Percentiles rank a stretch among this genome's conserved stretches.
Conservation (phyloP, 1,139 yeast species). For the Blastobotrys persicus region DNA sequence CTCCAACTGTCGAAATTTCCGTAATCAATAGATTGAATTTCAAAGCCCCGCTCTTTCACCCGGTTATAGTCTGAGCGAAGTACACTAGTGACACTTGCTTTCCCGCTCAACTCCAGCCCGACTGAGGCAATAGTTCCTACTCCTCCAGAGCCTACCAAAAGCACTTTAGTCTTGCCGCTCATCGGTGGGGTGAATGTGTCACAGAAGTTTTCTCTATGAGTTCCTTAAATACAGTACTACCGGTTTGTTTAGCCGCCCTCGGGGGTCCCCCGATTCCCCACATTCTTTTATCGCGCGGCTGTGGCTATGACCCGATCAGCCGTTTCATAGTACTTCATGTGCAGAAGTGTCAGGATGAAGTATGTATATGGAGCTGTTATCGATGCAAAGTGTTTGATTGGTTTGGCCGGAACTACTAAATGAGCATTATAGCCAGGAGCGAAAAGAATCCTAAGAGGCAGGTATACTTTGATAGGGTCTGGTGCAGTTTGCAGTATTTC, state of each 20-base stretch:
- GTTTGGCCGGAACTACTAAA: no score
- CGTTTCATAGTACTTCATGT: no score
- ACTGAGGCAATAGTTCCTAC: conserved; percentile 71
- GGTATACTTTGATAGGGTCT: no score
- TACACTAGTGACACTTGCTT: conserved; percentile 57
- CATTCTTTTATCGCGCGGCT: not conserved
- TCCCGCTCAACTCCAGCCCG: conserved; percentile 49
- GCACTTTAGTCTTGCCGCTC: conserved; percentile 29
- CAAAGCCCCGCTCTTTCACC: conserved; percentile 53
- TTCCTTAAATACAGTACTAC: not conserved
- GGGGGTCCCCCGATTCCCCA: not conserved
- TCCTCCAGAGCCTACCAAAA: conserved; percentile 70
- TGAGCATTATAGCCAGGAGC: no score
- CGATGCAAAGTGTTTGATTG: no score
- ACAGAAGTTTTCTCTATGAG: not conserved
- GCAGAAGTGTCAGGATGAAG: no score
- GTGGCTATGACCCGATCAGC: no score
- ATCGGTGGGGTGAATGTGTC: not conserved
- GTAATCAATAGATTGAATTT: conserved; percentile 58
- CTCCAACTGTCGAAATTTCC: conserved; percentile 54
- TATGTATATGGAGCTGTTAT: no score
- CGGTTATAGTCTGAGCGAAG: conserved; percentile 63
- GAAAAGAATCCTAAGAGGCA: no score
- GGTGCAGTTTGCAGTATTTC: no score
- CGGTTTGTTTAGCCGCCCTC: not conserved